These are phyloP conservation scores for Geosmithia morbida DNA, from an alignment of 2,329 filamentous ascomycete species.

Conservation along the genomic window DNA sequence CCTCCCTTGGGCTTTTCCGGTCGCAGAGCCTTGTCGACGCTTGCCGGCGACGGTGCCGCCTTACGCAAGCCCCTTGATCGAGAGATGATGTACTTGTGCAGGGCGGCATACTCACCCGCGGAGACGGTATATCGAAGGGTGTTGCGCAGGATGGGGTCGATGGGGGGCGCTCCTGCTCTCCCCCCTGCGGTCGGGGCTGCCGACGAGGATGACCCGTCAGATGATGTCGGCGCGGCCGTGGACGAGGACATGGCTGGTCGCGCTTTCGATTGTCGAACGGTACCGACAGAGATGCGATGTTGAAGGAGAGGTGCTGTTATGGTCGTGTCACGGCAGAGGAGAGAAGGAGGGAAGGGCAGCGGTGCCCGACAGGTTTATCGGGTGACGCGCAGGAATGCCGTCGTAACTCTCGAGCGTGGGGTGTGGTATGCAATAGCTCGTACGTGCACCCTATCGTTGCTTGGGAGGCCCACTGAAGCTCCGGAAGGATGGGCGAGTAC, in stretches of 20 bases:
- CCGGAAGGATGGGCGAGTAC: too few relatives aligned
- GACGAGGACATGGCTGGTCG: background rate
- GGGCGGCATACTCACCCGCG: constrained; percentile 68
- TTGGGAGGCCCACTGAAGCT: background rate
- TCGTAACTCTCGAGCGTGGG: background rate
- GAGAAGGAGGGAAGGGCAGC: background rate
- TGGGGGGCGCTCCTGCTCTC: constrained; percentile 9
- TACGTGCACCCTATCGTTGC: background rate
- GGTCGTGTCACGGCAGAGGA: background rate
- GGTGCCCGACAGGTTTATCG: background rate
- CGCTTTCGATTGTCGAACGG: too few relatives aligned
- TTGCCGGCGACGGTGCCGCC: constrained; percentile 38
- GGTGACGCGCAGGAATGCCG: background rate
- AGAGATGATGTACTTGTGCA: constrained; percentile 73
- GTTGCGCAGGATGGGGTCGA: constrained; percentile 67
- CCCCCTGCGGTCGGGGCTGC: background rate
- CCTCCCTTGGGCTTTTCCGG: constrained; percentile 6
- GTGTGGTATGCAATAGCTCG: background rate
- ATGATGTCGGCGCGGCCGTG: too few relatives aligned
- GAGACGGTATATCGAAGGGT: constrained; percentile 77
- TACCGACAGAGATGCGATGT: too few relatives aligned
- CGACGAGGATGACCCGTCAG: too few relatives aligned
- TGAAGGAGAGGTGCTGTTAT: background rate
- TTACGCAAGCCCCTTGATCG: constrained; percentile 45
- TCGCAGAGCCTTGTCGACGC: constrained; percentile 28